Evolutionary conservation across 2,329 filamentous ascomycete genomes (phyloP).

Genomic region (Nemania sp.): DNA sequence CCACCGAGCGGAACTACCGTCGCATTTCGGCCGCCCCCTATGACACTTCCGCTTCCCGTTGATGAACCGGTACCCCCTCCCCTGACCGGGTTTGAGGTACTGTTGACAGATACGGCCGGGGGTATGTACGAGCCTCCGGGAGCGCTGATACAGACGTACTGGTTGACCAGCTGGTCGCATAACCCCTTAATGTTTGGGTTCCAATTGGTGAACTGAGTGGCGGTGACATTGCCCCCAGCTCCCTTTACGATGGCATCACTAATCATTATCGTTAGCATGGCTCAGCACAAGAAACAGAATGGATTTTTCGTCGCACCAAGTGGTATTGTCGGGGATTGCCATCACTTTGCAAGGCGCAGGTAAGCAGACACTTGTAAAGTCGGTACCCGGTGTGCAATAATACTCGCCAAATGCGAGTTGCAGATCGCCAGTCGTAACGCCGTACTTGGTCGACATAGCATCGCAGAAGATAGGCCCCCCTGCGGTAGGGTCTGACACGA

Average conservation of each 20-base stretch:
- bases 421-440: not conserved
- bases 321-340: no score
- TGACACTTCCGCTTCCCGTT: no score
- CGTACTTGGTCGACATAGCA: not conserved
- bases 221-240: not conserved
- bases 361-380: no score
- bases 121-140: no score
- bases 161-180: slow-evolving; percentile 8
- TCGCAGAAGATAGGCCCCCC: not conserved
- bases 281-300: not conserved
- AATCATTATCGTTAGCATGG: not conserved
- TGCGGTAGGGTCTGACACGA: not conserved
- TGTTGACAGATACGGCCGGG: no score
- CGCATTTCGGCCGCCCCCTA: no score
- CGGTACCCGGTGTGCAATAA: no score
- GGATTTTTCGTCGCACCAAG: no score
- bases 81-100: no score
- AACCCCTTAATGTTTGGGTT: slow-evolving; percentile 15
- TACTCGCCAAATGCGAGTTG: not conserved
- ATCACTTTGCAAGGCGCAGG: no score
- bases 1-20: no score
- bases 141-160: slow-evolving; percentile 6
- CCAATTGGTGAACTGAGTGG: not conserved
- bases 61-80: no score
- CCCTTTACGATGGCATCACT: not conserved